Conservation (phyloP, 2,329 filamentous ascomycete genomes). For the Aspergillus pseudoglaucus region DNA sequence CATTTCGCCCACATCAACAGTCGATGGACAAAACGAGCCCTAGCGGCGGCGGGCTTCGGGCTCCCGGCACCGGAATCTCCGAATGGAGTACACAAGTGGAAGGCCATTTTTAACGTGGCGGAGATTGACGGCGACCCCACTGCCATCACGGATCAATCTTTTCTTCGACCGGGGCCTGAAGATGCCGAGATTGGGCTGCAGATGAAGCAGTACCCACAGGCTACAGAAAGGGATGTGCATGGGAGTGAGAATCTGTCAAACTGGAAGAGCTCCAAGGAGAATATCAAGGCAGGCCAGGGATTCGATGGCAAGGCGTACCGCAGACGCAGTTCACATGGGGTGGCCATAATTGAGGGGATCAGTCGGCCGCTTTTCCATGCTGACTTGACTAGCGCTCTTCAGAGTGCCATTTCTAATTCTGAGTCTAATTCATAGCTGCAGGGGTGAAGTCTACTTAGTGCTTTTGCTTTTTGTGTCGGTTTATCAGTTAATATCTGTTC, state of each 20-base stretch:
- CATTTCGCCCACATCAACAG: slow-evolving; percentile 90
- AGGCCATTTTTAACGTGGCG: slow-evolving; percentile 89
- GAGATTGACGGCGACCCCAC: slow-evolving; percentile 69
- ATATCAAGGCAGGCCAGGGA: slow-evolving; percentile 27
- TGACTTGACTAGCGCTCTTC: slow-evolving; percentile 80
- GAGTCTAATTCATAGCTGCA: slow-evolving; percentile 42
- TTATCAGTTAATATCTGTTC: too few relatives aligned
- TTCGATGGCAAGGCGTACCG: slow-evolving; percentile 41
- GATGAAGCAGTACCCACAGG: slow-evolving; percentile 21
- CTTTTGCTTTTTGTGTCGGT: too few relatives aligned
- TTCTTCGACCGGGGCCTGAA: too few relatives aligned
- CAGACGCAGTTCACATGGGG: slow-evolving; percentile 23
- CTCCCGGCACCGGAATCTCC: slow-evolving; percentile 58
- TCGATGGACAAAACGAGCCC: slow-evolving; percentile 86
- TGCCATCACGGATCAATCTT: slow-evolving; percentile 50
- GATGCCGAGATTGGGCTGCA: slow-evolving; percentile 51
- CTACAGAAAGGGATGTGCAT: slow-evolving; percentile 23
- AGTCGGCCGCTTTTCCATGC: slow-evolving; percentile 91
- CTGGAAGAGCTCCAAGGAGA: slow-evolving; percentile 31
- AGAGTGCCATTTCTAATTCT: slow-evolving; percentile 72
- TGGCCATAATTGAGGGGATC: slow-evolving; percentile 72
- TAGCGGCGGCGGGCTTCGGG: slow-evolving; percentile 82
- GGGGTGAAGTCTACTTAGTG: slow-evolving; percentile 1
- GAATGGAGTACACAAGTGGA: slow-evolving; percentile 64
- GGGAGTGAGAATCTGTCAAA: slow-evolving; percentile 23